Percentiles rank a stretch among this genome's conserved stretches.
These are phyloP conservation scores for Prunus mume DNA, from an alignment of 306 rosid genomes.

Conservation along the genomic window DNA sequence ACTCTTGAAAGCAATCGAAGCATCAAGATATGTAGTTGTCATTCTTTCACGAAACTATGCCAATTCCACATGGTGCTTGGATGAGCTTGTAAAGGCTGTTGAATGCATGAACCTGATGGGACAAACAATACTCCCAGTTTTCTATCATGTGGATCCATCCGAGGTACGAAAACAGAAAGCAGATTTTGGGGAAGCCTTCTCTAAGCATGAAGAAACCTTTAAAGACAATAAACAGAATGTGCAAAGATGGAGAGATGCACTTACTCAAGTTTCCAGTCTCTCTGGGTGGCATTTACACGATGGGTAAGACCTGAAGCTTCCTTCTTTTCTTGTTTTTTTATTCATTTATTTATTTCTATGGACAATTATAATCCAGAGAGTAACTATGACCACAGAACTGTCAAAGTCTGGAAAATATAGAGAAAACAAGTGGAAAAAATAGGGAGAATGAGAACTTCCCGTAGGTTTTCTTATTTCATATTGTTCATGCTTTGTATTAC, in stretches of 20 bases:
- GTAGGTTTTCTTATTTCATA: no score
- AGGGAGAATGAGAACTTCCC: no score
- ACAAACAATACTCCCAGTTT: not conserved
- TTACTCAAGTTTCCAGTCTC: not conserved
- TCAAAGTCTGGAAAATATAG: no score
- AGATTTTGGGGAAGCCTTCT: not conserved
- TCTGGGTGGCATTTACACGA: not conserved
- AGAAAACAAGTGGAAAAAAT: no score
- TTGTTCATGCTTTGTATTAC: no score
- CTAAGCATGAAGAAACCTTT: not conserved
- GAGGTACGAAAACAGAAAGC: not conserved
- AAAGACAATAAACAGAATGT: not conserved
- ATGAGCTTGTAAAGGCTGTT: not conserved
- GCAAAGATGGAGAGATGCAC: not conserved
- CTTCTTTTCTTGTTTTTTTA: not conserved
- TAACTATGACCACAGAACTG: no score
- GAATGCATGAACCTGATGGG: not conserved
- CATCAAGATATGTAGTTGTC: not conserved
- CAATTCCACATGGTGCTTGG: not conserved
- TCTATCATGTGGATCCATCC: not conserved
- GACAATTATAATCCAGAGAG: not conserved
- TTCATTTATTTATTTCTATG: not conserved
- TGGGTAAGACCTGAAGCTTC: not conserved
- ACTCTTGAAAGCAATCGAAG: not conserved
- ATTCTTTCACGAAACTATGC: not conserved